phyloP scores from a whole-genome alignment of 179 eudicot species.

The Spergularia azorica region DNA sequence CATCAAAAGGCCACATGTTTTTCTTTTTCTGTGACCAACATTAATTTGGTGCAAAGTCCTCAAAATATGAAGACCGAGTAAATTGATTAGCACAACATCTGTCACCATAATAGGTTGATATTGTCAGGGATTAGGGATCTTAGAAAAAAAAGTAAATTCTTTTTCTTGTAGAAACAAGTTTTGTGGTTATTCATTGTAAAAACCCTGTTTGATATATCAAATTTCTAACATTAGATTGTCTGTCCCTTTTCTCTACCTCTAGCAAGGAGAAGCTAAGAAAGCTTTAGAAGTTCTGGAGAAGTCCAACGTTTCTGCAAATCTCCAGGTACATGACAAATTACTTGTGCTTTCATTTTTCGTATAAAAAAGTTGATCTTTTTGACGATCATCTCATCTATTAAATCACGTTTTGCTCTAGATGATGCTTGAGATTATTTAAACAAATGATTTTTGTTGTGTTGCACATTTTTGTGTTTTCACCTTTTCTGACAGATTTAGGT shows the following conservation, averaged over 20 bases:
- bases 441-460: background rate
- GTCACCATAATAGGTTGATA: background rate
- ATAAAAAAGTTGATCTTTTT: background rate
- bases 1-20: background rate
- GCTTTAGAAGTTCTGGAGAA: constrained; percentile 91
- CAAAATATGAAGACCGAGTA: background rate
- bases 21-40: background rate
- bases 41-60: background rate
- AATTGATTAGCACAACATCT: background rate
- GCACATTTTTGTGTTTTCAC: background rate
- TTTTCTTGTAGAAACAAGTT: background rate
- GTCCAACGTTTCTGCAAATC: constrained; percentile 70
- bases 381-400: background rate
- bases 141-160: background rate
- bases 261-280: constrained; percentile 99
- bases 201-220: background rate
- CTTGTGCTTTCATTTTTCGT: constrained; percentile 3
- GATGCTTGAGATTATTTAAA: background rate
- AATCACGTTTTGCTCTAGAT: background rate
- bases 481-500: constrained; percentile 9
- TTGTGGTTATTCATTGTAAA: background rate
- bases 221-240: constrained; percentile 8
- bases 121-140: too few species aligned
- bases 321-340: constrained; percentile 61
- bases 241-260: constrained; percentile 18